Percentiles rank a stretch among this genome's conserved stretches.
Evolutionary conservation across 2,329 filamentous ascomycete genomes (phyloP).

Genomic region (Lachnellula cervina): DNA sequence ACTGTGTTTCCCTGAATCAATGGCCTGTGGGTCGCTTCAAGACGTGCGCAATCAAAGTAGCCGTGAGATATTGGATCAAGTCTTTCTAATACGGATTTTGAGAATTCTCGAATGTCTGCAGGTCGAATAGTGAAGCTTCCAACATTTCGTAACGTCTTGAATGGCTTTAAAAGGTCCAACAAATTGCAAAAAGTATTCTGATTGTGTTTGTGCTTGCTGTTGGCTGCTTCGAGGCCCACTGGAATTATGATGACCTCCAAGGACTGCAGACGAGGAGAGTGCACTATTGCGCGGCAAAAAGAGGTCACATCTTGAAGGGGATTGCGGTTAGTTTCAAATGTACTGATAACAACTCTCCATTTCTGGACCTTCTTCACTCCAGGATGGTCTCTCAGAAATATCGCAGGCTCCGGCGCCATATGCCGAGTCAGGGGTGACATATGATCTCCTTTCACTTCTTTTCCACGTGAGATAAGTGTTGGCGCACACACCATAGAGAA

Average conservation of each 20-base stretch:
- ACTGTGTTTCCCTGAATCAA: neutral
- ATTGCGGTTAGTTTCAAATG: neutral
- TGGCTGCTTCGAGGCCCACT: neutral
- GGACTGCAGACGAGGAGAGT: neutral
- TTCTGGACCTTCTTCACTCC: neutral
- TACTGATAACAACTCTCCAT: neutral
- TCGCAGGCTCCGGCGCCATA: neutral
- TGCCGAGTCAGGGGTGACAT: neutral
- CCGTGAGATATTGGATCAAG: neutral
- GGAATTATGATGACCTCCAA: neutral
- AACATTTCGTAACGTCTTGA: neutral
- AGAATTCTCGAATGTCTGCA: neutral
- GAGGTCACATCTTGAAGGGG: neutral
- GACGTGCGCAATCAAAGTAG: neutral
- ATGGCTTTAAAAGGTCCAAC: neutral
- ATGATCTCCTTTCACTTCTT: no score
- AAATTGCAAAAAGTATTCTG: neutral
- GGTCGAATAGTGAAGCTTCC: neutral
- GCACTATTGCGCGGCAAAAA: neutral
- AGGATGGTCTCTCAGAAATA: neutral
- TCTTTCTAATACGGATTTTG: neutral
- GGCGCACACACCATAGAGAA: constrained; percentile 30
- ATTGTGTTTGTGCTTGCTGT: neutral
- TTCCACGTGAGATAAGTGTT: neutral
- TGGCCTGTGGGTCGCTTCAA: neutral